Conservation (phyloP, 495 filamentous ascomycete species). For the Choiromyces venosus region DNA sequence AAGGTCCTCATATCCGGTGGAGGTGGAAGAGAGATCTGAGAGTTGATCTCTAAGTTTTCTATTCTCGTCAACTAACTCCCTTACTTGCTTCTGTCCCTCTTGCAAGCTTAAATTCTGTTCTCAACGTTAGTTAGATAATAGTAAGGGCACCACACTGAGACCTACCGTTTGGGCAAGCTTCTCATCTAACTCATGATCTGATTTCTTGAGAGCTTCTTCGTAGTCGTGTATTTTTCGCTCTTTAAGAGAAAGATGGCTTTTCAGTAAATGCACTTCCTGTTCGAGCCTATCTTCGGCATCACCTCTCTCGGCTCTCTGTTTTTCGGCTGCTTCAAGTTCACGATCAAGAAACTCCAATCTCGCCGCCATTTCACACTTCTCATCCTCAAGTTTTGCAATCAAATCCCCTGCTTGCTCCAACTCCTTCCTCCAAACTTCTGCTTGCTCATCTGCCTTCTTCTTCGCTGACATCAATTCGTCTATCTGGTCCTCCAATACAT, state of each 20-base stretch:
- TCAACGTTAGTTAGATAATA: constrained; percentile 16
- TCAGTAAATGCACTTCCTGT: constrained; percentile 82
- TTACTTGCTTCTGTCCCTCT: constrained; percentile 42
- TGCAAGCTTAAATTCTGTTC: constrained; percentile 29
- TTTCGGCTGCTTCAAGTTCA: constrained; percentile 61
- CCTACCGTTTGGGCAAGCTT: constrained; percentile 64
- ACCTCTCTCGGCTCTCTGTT: constrained; percentile 61
- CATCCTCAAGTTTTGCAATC: constrained; percentile 73
- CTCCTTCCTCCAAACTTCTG: constrained; percentile 69
- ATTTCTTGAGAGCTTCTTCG: constrained; percentile 74
- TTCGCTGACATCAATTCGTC: constrained; percentile 85
- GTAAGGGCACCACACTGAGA: neutral
- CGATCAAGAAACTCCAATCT: constrained; percentile 61
- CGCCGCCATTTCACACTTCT: constrained; percentile 69
- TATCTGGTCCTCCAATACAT: constrained; percentile 84
- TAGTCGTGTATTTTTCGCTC: constrained; percentile 86
- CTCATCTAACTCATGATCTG: constrained; percentile 82
- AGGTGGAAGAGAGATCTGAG: constrained; percentile 79
- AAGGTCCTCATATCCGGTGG: constrained; percentile 88
- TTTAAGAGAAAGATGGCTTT: constrained; percentile 83
- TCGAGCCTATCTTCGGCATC: constrained; percentile 65
- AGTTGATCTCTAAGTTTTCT: constrained; percentile 78
- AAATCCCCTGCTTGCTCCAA: constrained; percentile 87
- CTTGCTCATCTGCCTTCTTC: constrained; percentile 79
- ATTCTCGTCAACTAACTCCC: constrained; percentile 75